Evolutionary conservation across 306 rosid genomes (phyloP).

Genomic region (Calophaca sinica): DNA sequence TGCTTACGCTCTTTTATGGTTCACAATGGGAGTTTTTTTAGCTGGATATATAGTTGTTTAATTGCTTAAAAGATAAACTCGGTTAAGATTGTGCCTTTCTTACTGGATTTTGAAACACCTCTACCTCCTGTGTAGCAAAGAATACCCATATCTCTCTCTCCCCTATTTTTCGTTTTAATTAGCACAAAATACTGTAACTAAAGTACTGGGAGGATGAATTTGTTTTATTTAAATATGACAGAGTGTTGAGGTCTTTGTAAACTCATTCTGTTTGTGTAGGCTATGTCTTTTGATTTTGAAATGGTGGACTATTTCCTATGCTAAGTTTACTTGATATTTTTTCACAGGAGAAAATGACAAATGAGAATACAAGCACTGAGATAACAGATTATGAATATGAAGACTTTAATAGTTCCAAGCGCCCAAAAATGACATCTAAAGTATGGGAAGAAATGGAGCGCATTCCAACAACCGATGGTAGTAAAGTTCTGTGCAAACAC

Average conservation of each 20-base stretch:
- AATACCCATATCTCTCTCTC: too few relatives aligned
- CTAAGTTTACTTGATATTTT: constrained; percentile 40
- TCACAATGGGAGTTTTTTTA: too few relatives aligned
- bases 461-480: constrained; percentile 54
- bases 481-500: constrained; percentile 57
- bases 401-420: constrained; percentile 51
- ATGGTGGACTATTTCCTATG: constrained; percentile 10
- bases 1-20: constrained; percentile 16
- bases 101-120: constrained; percentile 9
- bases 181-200: too few relatives aligned
- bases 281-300: constrained; percentile 8
- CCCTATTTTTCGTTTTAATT: too few relatives aligned
- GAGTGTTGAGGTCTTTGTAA: too few relatives aligned
- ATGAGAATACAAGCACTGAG: constrained; percentile 43
- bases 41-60: too few relatives aligned
- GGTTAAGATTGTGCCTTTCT: constrained; percentile 32
- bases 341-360: constrained; percentile 52
- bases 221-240: too few relatives aligned
- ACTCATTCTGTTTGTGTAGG: neutral
- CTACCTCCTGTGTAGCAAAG: too few relatives aligned
- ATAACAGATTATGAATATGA: constrained; percentile 51
- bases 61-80: too few relatives aligned
- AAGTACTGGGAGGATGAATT: too few relatives aligned
- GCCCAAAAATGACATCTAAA: constrained; percentile 57
- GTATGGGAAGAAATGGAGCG: constrained; percentile 64